phyloP scores from a whole-genome alignment of 768 basidiomycete genomes.

The Lactarius hengduanensis region DNA sequence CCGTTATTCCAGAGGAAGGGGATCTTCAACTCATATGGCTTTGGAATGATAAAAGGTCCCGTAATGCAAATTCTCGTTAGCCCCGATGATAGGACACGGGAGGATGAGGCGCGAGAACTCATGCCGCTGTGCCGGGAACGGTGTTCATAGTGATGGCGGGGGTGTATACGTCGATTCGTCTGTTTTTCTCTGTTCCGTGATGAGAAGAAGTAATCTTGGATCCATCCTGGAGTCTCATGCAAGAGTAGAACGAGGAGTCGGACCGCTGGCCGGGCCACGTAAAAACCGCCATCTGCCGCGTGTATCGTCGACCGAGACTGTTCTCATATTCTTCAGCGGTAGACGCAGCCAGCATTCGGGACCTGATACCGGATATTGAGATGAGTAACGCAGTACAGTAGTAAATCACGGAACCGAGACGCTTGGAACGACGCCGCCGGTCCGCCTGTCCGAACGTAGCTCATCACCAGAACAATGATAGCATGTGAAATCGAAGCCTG shows the following conservation, averaged over 20 bases:
- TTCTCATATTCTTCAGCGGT: not conserved
- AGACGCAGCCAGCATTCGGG: conserved; percentile 1
- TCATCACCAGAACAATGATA: not conserved
- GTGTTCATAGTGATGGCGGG: not conserved
- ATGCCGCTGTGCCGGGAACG: not conserved
- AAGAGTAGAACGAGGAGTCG: not conserved
- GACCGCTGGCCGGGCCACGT: conserved; percentile 12
- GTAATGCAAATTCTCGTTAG: not conserved
- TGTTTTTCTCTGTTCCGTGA: not conserved
- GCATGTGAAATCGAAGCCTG: conserved; percentile 9
- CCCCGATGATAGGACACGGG: conserved; percentile 12
- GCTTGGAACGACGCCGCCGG: not conserved
- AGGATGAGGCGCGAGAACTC: conserved; percentile 1
- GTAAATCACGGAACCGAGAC: not conserved
- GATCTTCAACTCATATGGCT: not conserved
- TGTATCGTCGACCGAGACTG: not conserved
- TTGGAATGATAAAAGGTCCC: not conserved
- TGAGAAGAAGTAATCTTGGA: not conserved
- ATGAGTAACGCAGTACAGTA: not conserved
- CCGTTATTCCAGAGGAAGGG: not conserved
- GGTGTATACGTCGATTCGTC: not conserved
- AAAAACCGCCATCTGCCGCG: not conserved
- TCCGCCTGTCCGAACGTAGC: not conserved
- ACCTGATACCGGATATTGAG: not conserved
- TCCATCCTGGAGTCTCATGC: conserved; percentile 1